phyloP scores from a whole-genome alignment of 73 alveolate species.

The Paramecium caudatum region DNA sequence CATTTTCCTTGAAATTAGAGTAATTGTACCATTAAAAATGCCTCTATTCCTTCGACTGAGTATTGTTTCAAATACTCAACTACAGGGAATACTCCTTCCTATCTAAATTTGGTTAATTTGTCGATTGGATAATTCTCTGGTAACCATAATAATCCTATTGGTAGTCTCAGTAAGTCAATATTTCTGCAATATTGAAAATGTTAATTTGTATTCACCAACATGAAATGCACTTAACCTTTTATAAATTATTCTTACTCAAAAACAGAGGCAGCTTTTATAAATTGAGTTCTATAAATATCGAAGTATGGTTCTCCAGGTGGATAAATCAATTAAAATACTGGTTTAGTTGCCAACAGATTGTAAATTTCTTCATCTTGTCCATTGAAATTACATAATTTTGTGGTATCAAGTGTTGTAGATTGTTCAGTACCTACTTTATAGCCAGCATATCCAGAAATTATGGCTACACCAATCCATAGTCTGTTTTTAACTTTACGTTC shows the following conservation, averaged over 20 bases:
- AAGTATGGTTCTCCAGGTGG: constrained; percentile 56
- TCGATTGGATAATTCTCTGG: neutral
- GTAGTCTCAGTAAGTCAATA: constrained; percentile 22
- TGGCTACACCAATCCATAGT: neutral
- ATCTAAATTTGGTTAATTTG: constrained; percentile 10
- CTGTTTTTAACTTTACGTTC: neutral
- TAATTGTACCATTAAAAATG: neutral
- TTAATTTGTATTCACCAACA: neutral
- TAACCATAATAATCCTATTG: neutral
- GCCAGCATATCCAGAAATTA: constrained; percentile 4
- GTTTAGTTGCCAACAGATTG: neutral
- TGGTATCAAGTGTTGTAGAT: constrained; percentile 32
- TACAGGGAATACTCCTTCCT: constrained; percentile 22
- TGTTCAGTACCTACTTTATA: neutral
- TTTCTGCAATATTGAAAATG: constrained; percentile 57
- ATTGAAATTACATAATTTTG: neutral
- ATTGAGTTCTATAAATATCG: constrained; percentile 13
- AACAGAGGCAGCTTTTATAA: neutral
- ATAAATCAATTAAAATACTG: constrained; percentile 7
- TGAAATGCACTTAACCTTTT: constrained; percentile 4
- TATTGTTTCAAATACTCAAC: neutral
- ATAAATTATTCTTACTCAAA: neutral
- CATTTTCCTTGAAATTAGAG: too few species aligned
- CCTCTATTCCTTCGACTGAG: constrained; percentile 42
- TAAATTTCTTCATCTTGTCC: constrained; percentile 55